A percentile compares a stretch with the other conserved stretches of the same genome.
These are phyloP conservation scores for Kernera saxatilis DNA, from an alignment of 345 rosid genomes.

Conservation along the genomic window DNA sequence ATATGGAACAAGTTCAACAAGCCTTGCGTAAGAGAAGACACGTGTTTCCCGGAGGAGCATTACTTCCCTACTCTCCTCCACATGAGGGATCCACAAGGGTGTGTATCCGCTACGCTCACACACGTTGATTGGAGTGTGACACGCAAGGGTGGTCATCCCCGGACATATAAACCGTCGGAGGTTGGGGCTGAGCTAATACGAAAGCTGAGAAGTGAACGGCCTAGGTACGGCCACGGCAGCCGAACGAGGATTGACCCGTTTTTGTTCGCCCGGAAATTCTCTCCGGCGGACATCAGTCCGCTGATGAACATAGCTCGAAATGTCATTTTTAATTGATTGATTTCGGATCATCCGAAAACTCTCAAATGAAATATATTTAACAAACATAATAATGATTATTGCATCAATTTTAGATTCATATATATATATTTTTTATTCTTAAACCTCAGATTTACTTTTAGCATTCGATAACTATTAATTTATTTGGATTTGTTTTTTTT, in stretches of 20 bases:
- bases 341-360: not conserved
- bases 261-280: conserved; percentile 62
- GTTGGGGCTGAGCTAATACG: conserved; percentile 44
- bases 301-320: conserved; percentile 44
- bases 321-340: conserved; percentile 31
- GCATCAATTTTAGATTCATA: too few relatives aligned
- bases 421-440: too few relatives aligned
- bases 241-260: conserved; percentile 39
- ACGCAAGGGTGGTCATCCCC: conserved; percentile 80
- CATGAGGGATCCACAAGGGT: conserved; percentile 48
- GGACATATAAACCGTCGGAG: conserved; percentile 45
- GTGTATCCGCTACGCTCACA: conserved; percentile 55
- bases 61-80: conserved; percentile 69
- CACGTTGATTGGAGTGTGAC: conserved; percentile 69
- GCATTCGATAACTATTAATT: too few relatives aligned
- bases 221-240: conserved; percentile 41
- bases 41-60: conserved; percentile 67
- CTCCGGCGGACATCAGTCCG: conserved; percentile 29
- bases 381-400: not conserved
- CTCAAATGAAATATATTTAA: not conserved
- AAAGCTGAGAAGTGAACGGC: conserved; percentile 34
- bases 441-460: too few relatives aligned
- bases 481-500: too few relatives aligned
- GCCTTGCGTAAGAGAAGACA: conserved; percentile 39
- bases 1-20: conserved; percentile 58